Base-by-base conservation (phyloP, 2,329 filamentous ascomycete species). In the Verticillium dahliae region DNA sequence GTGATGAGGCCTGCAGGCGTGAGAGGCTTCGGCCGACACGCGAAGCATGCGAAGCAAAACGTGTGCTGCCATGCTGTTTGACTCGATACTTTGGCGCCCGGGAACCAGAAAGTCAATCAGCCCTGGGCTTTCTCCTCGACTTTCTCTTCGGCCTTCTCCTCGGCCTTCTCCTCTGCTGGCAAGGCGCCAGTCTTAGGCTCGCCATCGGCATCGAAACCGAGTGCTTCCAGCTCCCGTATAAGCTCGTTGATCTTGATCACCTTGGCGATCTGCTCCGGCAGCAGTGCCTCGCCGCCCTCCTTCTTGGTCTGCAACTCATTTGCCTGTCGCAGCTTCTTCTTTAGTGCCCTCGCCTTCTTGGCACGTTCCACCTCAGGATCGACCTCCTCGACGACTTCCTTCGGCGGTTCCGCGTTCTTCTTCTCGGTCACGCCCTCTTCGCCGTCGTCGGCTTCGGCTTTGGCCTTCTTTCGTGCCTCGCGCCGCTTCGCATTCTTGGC, bases 241-340 rank as follows among this genome's bases (percentile, higher is more conserved):
- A 99, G 83, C 78, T 99, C 95, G 65, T 91, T 92, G 73, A 99
- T 97, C 76, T 95, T 96, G 74, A 97, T 96, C 61, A 99, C 91
- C 79, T 99, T 99, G 68, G 94, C 92, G 66, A 98, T 89, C 78
- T 99, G 95, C 78, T 99, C 95, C 0, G 93, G 94, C 33, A 98
- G 81, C 63, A 99, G 77, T 4, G 85, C 82, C 72, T 91, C 90
- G 22, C 95, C 95, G 61, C 87, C 88, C 31, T 96, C 91, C 75
- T 96, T 96, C 82, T 97, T 97, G 69, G 88, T 89, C 72, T 92
- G 90, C 60, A 99, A 81, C 2, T 98, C 95, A 68, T 88, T 90
- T 4, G 95, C 94, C 74, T 99, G 95, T 70, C 94, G 90, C 63
- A 99, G 80, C 77, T 98, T 99, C 82, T 99, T 99, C 73, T 89